These are phyloP conservation scores for Madurella mycetomatis DNA, from an alignment of 2,329 filamentous ascomycete species.

Conservation along the genomic window DNA sequence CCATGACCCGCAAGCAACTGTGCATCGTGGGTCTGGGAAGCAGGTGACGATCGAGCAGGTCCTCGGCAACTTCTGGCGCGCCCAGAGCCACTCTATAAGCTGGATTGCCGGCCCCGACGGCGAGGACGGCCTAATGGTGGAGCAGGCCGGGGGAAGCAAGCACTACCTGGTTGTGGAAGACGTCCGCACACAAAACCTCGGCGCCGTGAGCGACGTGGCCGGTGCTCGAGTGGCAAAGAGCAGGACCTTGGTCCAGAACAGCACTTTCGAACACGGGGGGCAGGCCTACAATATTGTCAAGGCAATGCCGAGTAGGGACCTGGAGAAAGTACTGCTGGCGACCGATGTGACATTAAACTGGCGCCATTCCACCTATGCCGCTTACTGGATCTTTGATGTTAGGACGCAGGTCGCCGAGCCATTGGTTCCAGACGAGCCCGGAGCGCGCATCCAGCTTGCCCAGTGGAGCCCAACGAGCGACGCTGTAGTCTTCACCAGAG, in stretches of 20 bases:
- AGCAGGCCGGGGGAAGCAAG: slow-evolving; percentile 59
- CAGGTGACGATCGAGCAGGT: slow-evolving; percentile 70
- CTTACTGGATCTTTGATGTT: slow-evolving; percentile 92
- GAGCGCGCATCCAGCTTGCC: slow-evolving; percentile 72
- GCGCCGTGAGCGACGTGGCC: slow-evolving; percentile 33
- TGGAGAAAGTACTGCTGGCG: slow-evolving; percentile 81
- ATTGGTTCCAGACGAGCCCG: slow-evolving; percentile 63
- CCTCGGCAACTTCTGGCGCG: slow-evolving; percentile 59
- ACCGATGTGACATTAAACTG: slow-evolving; percentile 72
- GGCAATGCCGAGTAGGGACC: slow-evolving; percentile 73
- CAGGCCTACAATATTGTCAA: slow-evolving; percentile 52
- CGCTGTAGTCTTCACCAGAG: slow-evolving; percentile 79
- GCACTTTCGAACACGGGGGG: slow-evolving; percentile 57
- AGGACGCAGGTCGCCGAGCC: slow-evolving; percentile 71
- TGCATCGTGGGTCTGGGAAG: slow-evolving; percentile 60
- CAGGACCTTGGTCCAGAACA: slow-evolving; percentile 70
- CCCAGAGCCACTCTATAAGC: slow-evolving; percentile 61
- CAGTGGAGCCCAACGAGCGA: slow-evolving; percentile 86
- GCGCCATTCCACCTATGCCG: slow-evolving; percentile 81
- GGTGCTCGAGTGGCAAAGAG: slow-evolving; percentile 41
- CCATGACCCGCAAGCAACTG: slow-evolving; percentile 65
- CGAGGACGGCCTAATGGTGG: slow-evolving; percentile 80
- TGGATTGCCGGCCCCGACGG: slow-evolving; percentile 73
- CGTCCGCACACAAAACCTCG: slow-evolving; percentile 56
- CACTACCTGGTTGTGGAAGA: slow-evolving; percentile 85